Base-by-base conservation (phyloP, 2,329 filamentous ascomycete species). In the Claviceps sp. region DNA sequence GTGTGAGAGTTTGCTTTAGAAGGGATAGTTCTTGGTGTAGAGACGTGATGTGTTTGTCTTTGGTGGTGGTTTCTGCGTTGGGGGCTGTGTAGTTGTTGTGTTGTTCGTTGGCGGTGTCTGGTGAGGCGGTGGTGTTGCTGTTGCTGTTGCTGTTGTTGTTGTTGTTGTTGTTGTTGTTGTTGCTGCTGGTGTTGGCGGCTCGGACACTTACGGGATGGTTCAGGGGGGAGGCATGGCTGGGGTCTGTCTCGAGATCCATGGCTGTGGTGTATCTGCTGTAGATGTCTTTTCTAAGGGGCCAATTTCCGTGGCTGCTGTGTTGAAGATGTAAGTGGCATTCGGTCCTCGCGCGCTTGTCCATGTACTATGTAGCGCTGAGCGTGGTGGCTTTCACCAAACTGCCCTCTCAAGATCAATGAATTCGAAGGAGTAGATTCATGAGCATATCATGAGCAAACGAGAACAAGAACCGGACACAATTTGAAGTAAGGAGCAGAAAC, bases 1-100 rank as follows among this genome's bases (percentile, higher is more conserved):
- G 71, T 50, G 68, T 65, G 61, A 81, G 80, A 60, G 79, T 76
- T 52, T 62, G 61, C 60, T 78, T 73, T 72, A 79, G 76, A 37
- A 71, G 62, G 14, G 60, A 63, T 52, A 81, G 68, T 60, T 81
- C 77, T 47, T 66, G 69, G 62, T 79, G 71, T 44, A 82, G 71
- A 44, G 69, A 63, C 7, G 71, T 67, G 55, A 82, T 80, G 56
- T 70, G 71, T 52, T 71, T 65, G 60, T 81, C 76, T 59, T 74
- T 75, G 37, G 75, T 46, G 63, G 63, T 22, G 63, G 59, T 50
- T 47, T 64, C n/a, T 34, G 38, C 11, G 5, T 58, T 61, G 50
- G 59, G 58, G 55, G 57, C 44, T 45, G 47, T 40, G 45, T 43
- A 50, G 50, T 22, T 47, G 50, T 45, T 52, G 52, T 47, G 52